phyloP scores from a whole-genome alignment of 306 rosid species.

The Sindora glabra region DNA sequence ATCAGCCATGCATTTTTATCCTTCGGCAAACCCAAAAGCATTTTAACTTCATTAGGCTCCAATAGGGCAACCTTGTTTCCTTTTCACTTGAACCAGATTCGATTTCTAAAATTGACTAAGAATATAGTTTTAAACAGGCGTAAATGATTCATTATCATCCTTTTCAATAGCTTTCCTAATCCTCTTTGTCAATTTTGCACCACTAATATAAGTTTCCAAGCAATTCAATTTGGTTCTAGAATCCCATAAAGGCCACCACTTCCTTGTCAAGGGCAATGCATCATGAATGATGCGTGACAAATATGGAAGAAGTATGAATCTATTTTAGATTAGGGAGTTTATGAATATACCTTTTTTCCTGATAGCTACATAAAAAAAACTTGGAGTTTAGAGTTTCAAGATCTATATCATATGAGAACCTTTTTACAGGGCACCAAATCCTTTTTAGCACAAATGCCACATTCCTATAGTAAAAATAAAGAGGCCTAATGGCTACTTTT shows the following conservation, averaged over 20 bases:
- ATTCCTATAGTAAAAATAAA: slow-evolving; percentile 88
- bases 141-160: slow-evolving; percentile 49
- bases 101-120: slow-evolving; percentile 74
- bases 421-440: slow-evolving; percentile 80
- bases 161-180: slow-evolving; percentile 66
- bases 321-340: slow-evolving; percentile 70
- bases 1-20: slow-evolving; percentile 86
- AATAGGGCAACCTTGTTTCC: slow-evolving; percentile 90
- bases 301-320: slow-evolving; percentile 73
- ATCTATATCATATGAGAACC: slow-evolving; percentile 66
- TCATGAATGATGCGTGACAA: slow-evolving; percentile 68
- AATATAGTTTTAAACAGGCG: slow-evolving; percentile 43
- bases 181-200: slow-evolving; percentile 69
- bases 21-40: slow-evolving; percentile 83
- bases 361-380: slow-evolving; percentile 76
- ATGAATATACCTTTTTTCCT: slow-evolving; percentile 85
- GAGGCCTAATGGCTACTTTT: slow-evolving; percentile 70
- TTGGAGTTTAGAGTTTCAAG: slow-evolving; percentile 93
- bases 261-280: slow-evolving; percentile 74
- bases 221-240: slow-evolving; percentile 65
- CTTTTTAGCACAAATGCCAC: slow-evolving; percentile 94
- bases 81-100: slow-evolving; percentile 98
- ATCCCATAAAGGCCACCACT: slow-evolving; percentile 99
- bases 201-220: slow-evolving; percentile 59
- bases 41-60: slow-evolving; percentile 87